phyloP scores from a whole-genome alignment of 2,329 filamentous ascomycete genomes.

The Microdochium nivale region DNA sequence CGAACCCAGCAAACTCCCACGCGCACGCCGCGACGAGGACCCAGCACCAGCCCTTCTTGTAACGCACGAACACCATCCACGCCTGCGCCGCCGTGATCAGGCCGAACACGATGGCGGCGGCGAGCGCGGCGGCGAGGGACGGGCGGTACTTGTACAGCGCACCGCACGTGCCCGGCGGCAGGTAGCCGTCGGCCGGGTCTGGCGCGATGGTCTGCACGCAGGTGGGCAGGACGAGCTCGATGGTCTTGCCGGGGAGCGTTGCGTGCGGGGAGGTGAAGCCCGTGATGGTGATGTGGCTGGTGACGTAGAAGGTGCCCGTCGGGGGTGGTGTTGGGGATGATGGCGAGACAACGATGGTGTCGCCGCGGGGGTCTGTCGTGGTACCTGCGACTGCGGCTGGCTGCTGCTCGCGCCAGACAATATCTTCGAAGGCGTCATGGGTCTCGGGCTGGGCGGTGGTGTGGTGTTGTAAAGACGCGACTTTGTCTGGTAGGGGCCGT shows the following conservation, averaged over 20 bases:
- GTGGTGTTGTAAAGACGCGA: too few relatives aligned
- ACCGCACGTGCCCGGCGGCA: constrained; percentile 18
- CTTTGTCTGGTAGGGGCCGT: too few relatives aligned
- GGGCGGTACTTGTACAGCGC: constrained; percentile 25
- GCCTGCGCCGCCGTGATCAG: constrained; percentile 8
- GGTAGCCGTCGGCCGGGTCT: constrained; percentile 20
- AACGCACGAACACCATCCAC: constrained; percentile 11
- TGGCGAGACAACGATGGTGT: too few relatives aligned
- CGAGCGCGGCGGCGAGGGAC: constrained; percentile 18
- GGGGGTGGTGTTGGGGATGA: neutral
- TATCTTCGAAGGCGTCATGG: too few relatives aligned
- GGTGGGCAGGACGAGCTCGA: constrained; percentile 21
- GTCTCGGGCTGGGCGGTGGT: too few relatives aligned
- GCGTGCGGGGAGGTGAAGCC: constrained; percentile 17
- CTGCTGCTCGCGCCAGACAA: too few relatives aligned
- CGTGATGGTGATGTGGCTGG: constrained; percentile 16
- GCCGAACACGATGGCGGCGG: constrained; percentile 18
- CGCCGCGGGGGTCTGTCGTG: too few relatives aligned
- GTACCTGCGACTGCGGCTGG: too few relatives aligned
- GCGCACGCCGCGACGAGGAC: constrained; percentile 25
- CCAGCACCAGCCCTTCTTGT: constrained; percentile 23
- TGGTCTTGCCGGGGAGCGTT: constrained; percentile 20
- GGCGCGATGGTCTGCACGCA: constrained; percentile 24
- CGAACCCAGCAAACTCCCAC: constrained; percentile 20
- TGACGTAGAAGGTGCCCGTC: constrained; percentile 16